phyloP scores from a whole-genome alignment of 1,139 yeast genomes.

The Yamadazyma aaseri region DNA sequence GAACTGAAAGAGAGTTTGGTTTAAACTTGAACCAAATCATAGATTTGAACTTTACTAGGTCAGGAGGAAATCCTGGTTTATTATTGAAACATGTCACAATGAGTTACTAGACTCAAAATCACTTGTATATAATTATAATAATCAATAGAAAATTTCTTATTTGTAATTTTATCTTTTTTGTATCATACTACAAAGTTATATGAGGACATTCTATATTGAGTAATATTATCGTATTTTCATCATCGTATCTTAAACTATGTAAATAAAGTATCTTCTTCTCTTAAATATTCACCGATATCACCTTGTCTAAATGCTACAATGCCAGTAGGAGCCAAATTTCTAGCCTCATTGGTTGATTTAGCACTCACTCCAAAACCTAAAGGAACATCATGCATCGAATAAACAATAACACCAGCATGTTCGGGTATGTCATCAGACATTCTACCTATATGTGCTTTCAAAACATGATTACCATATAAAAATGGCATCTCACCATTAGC shows the following conservation, averaged over 20 bases:
- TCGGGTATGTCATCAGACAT: constrained; percentile 98
- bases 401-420: constrained; percentile 92
- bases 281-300: constrained; percentile 95
- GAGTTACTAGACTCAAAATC: constrained; percentile 18
- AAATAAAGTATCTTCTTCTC: constrained; percentile 96
- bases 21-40: constrained; percentile 31
- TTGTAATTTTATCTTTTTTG: too few relatives aligned
- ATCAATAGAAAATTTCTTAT: too few relatives aligned
- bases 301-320: constrained; percentile 96
- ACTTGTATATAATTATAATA: background rate
- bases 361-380: constrained; percentile 96
- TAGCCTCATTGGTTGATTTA: constrained; percentile 85
- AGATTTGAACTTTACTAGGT: constrained; percentile 62
- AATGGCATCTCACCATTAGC: constrained; percentile 98
- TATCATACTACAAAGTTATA: too few relatives aligned
- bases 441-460: constrained; percentile 94
- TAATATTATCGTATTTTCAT: background rate
- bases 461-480: constrained; percentile 91
- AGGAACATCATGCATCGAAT: constrained; percentile 89
- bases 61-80: constrained; percentile 80
- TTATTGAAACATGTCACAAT: constrained; percentile 46
- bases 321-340: constrained; percentile 87
- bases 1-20: constrained; percentile 20
- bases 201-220: constrained; percentile 1
- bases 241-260: constrained; percentile 41